Evolutionary conservation across 306 rosid species (phyloP).

Genomic region (Ammopiptanthus mongolicus): DNA sequence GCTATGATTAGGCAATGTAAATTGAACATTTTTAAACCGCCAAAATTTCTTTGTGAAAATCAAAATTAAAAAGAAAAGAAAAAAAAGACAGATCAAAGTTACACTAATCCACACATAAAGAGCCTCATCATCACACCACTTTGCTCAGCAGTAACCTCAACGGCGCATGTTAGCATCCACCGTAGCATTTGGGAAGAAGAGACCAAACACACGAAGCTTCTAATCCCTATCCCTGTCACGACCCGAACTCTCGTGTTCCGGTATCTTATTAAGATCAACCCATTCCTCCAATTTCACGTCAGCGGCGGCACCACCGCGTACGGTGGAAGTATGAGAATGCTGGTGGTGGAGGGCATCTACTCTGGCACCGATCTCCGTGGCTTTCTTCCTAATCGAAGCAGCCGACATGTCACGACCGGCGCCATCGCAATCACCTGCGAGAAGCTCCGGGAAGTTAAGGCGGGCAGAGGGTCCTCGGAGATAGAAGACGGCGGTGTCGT

Average conservation of each 20-base stretch:
- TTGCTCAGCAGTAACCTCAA: constrained; percentile 55
- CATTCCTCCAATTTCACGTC: constrained; percentile 40
- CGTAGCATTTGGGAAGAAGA: neutral
- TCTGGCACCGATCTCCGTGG: constrained; percentile 85
- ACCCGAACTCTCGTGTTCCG: constrained; percentile 79
- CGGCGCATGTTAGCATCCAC: constrained; percentile 43
- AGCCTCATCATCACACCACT: constrained; percentile 52
- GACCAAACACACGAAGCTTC: neutral
- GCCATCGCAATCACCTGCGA: constrained; percentile 28
- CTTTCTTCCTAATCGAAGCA: constrained; percentile 77
- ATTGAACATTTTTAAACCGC: constrained; percentile 50
- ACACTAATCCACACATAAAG: constrained; percentile 32
- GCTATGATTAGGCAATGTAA: constrained; percentile 40
- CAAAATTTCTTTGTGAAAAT: constrained; percentile 60
- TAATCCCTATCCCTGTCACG: constrained; percentile 49
- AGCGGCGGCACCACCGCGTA: constrained; percentile 8
- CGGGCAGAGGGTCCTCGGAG: constrained; percentile 85
- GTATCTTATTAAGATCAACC: constrained; percentile 79
- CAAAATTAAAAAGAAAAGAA: neutral
- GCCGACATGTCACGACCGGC: constrained; percentile 61
- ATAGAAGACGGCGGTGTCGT: constrained; percentile 90
- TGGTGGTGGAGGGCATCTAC: constrained; percentile 69
- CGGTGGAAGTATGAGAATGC: constrained; percentile 12
- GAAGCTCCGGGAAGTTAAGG: constrained; percentile 76
- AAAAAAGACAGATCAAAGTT: neutral